Evolutionary conservation across 768 basidiomycete species (phyloP), one percentile per base, ranked within the genome.

Genomic region (Trametes cingulata): DNA sequence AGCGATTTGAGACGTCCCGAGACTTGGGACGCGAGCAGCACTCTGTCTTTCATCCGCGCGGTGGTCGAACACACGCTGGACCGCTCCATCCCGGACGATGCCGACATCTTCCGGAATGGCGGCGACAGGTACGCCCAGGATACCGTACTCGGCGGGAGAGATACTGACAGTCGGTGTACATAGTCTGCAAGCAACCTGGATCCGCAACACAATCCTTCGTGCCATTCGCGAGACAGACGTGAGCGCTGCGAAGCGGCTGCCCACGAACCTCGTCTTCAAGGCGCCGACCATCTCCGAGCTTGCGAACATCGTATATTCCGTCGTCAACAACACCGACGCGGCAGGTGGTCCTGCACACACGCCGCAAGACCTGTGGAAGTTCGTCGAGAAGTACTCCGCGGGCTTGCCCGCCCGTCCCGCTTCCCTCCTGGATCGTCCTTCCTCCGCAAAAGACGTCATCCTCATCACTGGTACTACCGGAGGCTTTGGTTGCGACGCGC

Each of bases 371-470:
- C 45, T 71, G 22, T 58, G 65, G 19, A 29, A 63, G 37, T 55
- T 80, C 71, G 75, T 80, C 43, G 72, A 72, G 20, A 78, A 76
- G 63, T 78, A 82, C 63, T 71, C 49, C 61, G 45, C 51, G 8
- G 27, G 53, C 45, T 20, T 58, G n/a, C 61, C 56, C 20, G 45
- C 51, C 2, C 61, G 61, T 5, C 61, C 61, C 46, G 71, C 53
- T 1, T 14, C 49, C 33, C 37, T n/a, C n/a, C 65, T 19, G 40
- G 68, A 22, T 48, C 54, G 37, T 15, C 13, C 53, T 7, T 35
- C 55, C 35, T 45, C 48, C 29, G 25, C 27, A 0, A 19, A 58
- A 9, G 65, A 71, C 3, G 67, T 66, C 20, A 64, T 75, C 8
- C 62, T 74, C 15, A 49, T 75, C 17, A 74, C 72, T 4, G 74